These are phyloP conservation scores for Spergularia bocconei DNA, from an alignment of 148 eudicot species.

Conservation along the genomic window DNA sequence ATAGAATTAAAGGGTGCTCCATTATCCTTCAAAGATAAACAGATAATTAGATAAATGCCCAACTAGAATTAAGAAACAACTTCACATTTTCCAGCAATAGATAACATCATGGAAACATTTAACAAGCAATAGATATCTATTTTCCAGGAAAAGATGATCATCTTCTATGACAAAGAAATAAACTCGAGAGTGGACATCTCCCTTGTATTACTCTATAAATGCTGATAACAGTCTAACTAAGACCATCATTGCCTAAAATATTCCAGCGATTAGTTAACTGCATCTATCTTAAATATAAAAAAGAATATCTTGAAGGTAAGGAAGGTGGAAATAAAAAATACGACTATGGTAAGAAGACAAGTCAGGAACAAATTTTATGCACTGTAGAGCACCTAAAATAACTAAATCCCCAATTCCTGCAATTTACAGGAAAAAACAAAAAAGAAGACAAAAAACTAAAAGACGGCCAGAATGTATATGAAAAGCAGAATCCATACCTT, in stretches of 20 bases:
- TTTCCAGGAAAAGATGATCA: too few species aligned
- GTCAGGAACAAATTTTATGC: not conserved
- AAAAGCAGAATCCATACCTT: conserved; percentile 42
- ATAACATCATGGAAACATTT: too few species aligned
- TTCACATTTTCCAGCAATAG: too few species aligned
- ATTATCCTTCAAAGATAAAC: too few species aligned
- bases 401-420: not conserved
- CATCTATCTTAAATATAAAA: not conserved
- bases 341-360: not conserved
- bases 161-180: too few species aligned
- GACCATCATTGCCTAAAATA: not conserved
- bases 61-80: too few species aligned
- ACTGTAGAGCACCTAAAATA: not conserved
- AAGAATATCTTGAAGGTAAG: not conserved
- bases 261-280: not conserved
- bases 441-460: not conserved
- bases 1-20: too few species aligned
- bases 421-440: not conserved
- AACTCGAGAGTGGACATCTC: too few species aligned
- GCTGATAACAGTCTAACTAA: too few species aligned
- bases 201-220: too few species aligned
- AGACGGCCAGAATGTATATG: not conserved
- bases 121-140: too few species aligned
- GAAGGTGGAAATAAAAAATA: not conserved
- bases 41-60: too few species aligned